Percentiles rank a stretch among this genome's conserved stretches.
Evolutionary conservation across 2,329 filamentous ascomycete genomes (phyloP).

Genomic region (Cladosporium velox): DNA sequence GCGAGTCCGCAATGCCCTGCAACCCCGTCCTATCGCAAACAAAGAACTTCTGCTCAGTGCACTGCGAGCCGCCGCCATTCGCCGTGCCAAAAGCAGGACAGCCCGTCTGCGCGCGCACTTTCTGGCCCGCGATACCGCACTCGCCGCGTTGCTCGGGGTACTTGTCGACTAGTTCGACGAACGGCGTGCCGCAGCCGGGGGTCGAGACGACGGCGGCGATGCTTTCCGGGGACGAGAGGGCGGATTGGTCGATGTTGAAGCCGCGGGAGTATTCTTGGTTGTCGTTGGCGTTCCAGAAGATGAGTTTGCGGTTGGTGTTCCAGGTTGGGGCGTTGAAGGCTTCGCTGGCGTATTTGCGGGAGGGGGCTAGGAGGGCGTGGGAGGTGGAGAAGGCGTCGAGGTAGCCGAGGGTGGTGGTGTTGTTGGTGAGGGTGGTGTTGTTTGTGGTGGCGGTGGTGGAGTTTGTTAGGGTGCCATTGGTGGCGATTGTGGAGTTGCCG

Average conservation of each 20-base stretch:
- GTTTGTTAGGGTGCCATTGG: slow-evolving; percentile 4
- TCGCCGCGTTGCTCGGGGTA: neutral
- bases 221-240: neutral
- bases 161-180: slow-evolving; percentile 10
- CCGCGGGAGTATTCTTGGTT: slow-evolving; percentile 16
- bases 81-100: slow-evolving; percentile 17
- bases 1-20: slow-evolving; percentile 16
- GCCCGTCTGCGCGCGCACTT: slow-evolving; percentile 16
- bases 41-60: slow-evolving; percentile 20
- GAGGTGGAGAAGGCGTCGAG: slow-evolving; percentile 20
- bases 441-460: slow-evolving; percentile 4
- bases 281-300: slow-evolving; percentile 18
- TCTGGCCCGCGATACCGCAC: slow-evolving; percentile 16
- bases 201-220: slow-evolving; percentile 17
- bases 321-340: slow-evolving; percentile 19
- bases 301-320: slow-evolving; percentile 18
- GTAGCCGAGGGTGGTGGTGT: slow-evolving; percentile 14
- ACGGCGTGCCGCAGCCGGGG: slow-evolving; percentile 16
- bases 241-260: slow-evolving; percentile 13
- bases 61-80: slow-evolving; percentile 6
- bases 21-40: slow-evolving; percentile 11
- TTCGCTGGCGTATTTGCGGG: slow-evolving; percentile 14
- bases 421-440: neutral
- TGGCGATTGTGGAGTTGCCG: neutral
- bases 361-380: slow-evolving; percentile 19